Conservation (phyloP, 1,139 yeast species). For the Taphrina confusa region DNA sequence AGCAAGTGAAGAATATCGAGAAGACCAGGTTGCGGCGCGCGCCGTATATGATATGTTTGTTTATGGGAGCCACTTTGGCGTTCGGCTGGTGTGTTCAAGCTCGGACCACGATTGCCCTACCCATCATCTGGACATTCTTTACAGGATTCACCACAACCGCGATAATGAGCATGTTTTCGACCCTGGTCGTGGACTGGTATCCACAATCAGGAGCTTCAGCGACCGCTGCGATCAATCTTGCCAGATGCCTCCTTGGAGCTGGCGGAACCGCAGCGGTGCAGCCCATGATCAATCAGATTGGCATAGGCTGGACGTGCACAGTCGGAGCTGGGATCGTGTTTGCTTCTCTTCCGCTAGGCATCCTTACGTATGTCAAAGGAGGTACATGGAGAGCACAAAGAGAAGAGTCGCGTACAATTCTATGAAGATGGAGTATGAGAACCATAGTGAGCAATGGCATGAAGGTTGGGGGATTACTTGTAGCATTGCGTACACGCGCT, state of each 20-base stretch:
- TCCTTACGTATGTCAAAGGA: conserved; percentile 10
- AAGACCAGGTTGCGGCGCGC: conserved; percentile 51
- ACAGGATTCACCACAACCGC: conserved; percentile 58
- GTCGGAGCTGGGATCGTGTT: conserved; percentile 31
- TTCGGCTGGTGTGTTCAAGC: conserved; percentile 72
- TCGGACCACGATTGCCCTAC: conserved; percentile 73
- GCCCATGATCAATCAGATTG: conserved; percentile 56
- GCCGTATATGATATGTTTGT: conserved; percentile 46
- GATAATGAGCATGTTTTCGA: conserved; percentile 55
- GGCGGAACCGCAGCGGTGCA: conserved; percentile 63
- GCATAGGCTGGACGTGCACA: conserved; percentile 51
- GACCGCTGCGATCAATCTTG: conserved; percentile 60
- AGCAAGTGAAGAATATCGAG: conserved; percentile 52
- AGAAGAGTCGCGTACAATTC: too few relatives aligned
- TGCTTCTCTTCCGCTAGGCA: conserved; percentile 9
- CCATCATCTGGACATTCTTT: conserved; percentile 52
- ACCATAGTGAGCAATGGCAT: too few relatives aligned
- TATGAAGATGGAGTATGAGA: too few relatives aligned
- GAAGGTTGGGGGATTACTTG: too few relatives aligned
- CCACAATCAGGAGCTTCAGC: conserved; percentile 65
- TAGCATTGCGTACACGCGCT: neutral
- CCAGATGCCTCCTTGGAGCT: conserved; percentile 64
- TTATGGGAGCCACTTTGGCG: conserved; percentile 75
- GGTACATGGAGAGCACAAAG: conserved; percentile 1
- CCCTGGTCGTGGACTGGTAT: conserved; percentile 62